Percentiles rank a stretch among this genome's conserved stretches.
phyloP scores from a whole-genome alignment of 345 rosid species.

The Sonneratia caseolaris region DNA sequence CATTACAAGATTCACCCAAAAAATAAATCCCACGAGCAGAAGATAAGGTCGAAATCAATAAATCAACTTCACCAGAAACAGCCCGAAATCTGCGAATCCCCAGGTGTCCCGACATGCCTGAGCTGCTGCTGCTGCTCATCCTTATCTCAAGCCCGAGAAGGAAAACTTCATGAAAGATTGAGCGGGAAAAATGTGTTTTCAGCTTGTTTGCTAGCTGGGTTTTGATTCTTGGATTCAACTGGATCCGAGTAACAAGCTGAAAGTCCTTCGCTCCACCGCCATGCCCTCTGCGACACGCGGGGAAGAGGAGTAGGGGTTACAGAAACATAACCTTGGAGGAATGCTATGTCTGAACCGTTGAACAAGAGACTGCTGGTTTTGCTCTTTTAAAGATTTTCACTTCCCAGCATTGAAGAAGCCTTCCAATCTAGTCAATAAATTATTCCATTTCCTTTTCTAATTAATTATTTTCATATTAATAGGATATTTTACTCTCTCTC shows the following conservation, averaged over 20 bases:
- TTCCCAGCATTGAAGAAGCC: too few relatives aligned
- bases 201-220: not conserved
- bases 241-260: not conserved
- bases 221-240: not conserved
- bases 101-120: not conserved
- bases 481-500: too few relatives aligned
- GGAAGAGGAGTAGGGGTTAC: too few relatives aligned
- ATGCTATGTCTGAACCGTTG: too few relatives aligned
- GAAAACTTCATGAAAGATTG: not conserved
- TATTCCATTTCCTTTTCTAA: too few relatives aligned
- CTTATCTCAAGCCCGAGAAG: not conserved
- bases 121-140: not conserved
- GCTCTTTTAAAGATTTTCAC: too few relatives aligned
- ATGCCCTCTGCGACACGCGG: too few relatives aligned
- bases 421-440: too few relatives aligned
- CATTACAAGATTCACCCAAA: not conserved
- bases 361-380: too few relatives aligned
- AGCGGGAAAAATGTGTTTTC: not conserved
- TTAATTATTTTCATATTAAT: too few relatives aligned
- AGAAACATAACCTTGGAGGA: too few relatives aligned
- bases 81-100: not conserved
- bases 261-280: too few relatives aligned
- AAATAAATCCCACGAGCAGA: not conserved
- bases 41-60: not conserved
- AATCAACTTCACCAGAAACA: conserved; percentile 5